These are phyloP conservation scores for Durotheca rogersii DNA, from an alignment of 495 filamentous ascomycete genomes.

Conservation along the genomic window DNA sequence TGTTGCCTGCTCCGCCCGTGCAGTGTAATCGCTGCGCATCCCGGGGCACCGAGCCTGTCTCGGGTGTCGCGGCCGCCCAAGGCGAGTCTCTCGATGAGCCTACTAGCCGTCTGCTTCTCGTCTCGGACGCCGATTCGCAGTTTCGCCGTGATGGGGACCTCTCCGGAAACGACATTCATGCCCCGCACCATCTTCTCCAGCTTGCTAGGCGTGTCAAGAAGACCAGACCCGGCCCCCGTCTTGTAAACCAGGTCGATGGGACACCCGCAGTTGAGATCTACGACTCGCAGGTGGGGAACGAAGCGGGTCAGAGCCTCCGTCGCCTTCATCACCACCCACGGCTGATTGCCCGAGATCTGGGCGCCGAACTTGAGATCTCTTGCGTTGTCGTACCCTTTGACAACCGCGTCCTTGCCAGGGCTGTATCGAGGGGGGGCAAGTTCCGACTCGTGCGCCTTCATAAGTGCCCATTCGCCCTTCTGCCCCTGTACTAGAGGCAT, in stretches of 20 bases:
- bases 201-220: constrained; percentile 79
- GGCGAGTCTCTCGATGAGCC: constrained; percentile 77
- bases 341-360: constrained; percentile 87
- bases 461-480: constrained; percentile 89
- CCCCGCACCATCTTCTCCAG: constrained; percentile 88
- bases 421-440: constrained; percentile 61
- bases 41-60: constrained; percentile 63
- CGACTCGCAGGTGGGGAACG: constrained; percentile 77
- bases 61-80: constrained; percentile 71
- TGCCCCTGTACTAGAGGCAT: constrained; percentile 86
- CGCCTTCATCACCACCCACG: constrained; percentile 81
- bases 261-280: constrained; percentile 96
- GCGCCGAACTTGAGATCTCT: constrained; percentile 85
- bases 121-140: constrained; percentile 90
- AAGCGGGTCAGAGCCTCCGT: constrained; percentile 75
- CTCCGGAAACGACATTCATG: constrained; percentile 88
- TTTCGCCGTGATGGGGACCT: constrained; percentile 89
- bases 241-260: constrained; percentile 91
- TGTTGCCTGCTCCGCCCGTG: constrained; percentile 93
- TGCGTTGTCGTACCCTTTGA: constrained; percentile 74
- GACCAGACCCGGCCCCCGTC: constrained; percentile 87
- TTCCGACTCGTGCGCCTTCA: constrained; percentile 87
- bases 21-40: constrained; percentile 88
- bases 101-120: constrained; percentile 72
- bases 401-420: constrained; percentile 47